phyloP scores from a whole-genome alignment of 148 eudicot genomes.

The Rhododendron kiyosumense region DNA sequence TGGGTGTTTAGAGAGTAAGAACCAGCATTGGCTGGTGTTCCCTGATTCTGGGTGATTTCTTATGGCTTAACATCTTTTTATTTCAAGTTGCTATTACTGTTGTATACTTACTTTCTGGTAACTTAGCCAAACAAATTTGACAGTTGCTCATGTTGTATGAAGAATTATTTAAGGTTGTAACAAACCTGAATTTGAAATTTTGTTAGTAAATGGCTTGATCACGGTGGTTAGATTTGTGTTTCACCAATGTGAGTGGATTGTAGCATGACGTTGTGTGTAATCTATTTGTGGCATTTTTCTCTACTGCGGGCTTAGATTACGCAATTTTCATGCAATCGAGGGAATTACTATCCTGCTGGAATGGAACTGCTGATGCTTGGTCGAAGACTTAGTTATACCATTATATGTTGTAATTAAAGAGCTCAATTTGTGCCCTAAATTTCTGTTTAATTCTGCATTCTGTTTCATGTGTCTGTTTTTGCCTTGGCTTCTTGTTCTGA shows the following conservation, averaged over 20 bases:
- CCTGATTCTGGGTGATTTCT: background rate
- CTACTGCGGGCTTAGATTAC: background rate
- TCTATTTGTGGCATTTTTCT: background rate
- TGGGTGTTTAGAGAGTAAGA: background rate
- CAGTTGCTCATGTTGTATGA: background rate
- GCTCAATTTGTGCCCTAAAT: background rate
- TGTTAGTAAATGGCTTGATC: background rate
- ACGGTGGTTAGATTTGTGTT: background rate
- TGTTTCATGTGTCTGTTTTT: background rate
- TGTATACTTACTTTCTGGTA: background rate
- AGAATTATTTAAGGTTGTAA: background rate
- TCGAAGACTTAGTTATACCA: background rate
- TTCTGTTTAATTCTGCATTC: background rate
- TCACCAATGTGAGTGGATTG: background rate
- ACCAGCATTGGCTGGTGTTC: background rate
- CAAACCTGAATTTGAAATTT: background rate
- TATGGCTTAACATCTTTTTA: background rate
- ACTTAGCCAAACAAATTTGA: background rate
- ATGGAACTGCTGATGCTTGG: background rate
- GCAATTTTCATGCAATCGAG: background rate
- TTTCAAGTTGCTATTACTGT: background rate
- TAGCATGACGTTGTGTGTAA: background rate
- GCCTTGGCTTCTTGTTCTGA: background rate
- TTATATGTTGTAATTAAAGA: too few species aligned
- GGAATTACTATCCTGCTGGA: background rate